phyloP scores from a whole-genome alignment of 352 stramenopile species.

The Phytopythium cucurbitacearum region DNA sequence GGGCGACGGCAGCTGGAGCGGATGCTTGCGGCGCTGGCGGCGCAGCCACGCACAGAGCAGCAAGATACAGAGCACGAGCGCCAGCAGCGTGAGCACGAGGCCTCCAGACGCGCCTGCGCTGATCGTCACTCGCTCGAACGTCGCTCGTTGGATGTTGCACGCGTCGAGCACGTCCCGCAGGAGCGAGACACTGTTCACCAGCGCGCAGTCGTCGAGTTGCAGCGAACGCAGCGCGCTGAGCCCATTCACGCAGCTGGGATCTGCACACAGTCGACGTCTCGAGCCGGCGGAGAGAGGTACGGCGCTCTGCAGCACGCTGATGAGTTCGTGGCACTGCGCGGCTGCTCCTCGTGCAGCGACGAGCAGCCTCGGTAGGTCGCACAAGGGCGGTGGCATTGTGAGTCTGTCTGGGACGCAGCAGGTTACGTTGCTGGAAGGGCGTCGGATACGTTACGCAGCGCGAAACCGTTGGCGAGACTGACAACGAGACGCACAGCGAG shows the following conservation, averaged over 20 bases:
- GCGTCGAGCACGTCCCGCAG: conserved; percentile 1
- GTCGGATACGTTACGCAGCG: too few species aligned
- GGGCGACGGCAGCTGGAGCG: conserved; percentile 3
- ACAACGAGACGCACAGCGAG: too few species aligned
- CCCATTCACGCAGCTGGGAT: not conserved
- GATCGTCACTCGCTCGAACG: not conserved
- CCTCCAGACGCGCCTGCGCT: not conserved
- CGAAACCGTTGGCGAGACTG: too few species aligned
- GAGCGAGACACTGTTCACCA: not conserved
- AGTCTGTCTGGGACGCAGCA: too few species aligned
- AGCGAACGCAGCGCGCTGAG: not conserved
- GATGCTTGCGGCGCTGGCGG: conserved; percentile 3
- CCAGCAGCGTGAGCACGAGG: not conserved
- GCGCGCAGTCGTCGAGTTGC: not conserved
- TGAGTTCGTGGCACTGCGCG: too few species aligned
- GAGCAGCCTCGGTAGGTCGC: too few species aligned
- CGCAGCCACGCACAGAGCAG: conserved; percentile 1
- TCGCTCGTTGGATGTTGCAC: not conserved
- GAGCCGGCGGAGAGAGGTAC: too few species aligned
- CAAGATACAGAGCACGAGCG: not conserved
- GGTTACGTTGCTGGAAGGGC: too few species aligned
- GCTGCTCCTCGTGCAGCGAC: too few species aligned
- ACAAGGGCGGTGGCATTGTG: too few species aligned
- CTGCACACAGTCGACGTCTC: not conserved
- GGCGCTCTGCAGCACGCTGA: too few species aligned